These are phyloP conservation scores for Aspergillus arachidicola DNA, from an alignment of 2,329 filamentous ascomycete genomes.

Conservation along the genomic window DNA sequence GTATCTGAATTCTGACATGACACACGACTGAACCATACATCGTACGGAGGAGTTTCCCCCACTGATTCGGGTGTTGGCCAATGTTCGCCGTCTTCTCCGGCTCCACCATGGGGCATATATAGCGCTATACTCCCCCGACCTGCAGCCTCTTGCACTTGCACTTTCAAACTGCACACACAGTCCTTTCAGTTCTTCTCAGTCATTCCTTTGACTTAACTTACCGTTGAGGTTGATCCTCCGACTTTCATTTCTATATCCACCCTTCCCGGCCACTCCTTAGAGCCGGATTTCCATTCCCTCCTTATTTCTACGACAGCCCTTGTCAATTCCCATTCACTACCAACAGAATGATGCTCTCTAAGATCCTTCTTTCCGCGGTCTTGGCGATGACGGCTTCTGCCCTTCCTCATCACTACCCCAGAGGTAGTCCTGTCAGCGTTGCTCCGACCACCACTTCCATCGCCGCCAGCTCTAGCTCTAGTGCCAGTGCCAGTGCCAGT, in stretches of 20 bases:
- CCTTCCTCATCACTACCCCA: slow-evolving; percentile 2
- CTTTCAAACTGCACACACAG: not conserved
- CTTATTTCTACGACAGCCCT: not conserved
- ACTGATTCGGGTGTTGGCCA: not conserved
- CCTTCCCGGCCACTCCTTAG: not conserved
- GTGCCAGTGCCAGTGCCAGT: slow-evolving; percentile 9
- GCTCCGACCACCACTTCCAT: not conserved
- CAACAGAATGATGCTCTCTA: slow-evolving; percentile 15
- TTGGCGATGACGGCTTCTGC: slow-evolving; percentile 14
- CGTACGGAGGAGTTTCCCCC: too few relatives aligned
- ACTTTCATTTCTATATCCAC: not conserved
- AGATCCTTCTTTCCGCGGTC: slow-evolving; percentile 12
- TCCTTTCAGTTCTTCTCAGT: not conserved
- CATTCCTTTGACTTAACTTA: not conserved
- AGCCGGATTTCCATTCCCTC: not conserved
- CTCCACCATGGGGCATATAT: not conserved
- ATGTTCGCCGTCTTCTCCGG: not conserved
- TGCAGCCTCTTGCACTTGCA: not conserved
- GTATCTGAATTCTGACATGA: not conserved
- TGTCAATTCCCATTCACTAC: not conserved
- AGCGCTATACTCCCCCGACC: not conserved
- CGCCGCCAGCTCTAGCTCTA: slow-evolving; percentile 3
- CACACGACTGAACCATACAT: not conserved
- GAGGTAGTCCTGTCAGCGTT: slow-evolving; percentile 6
- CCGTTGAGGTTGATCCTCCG: not conserved